phyloP scores from a whole-genome alignment of 108 stramenopile genomes.

The Nitzschia palea region DNA sequence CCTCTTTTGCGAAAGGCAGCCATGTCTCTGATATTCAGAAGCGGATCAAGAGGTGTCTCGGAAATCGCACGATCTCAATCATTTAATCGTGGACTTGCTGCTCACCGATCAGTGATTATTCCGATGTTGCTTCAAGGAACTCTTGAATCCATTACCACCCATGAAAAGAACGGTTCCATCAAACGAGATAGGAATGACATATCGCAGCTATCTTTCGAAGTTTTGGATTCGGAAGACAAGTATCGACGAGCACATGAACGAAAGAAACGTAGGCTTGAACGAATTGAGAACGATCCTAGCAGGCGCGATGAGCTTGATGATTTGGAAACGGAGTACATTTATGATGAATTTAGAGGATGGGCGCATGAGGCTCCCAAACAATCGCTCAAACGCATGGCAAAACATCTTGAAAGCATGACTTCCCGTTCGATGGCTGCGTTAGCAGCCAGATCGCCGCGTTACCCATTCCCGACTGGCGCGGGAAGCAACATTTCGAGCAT shows the following conservation, averaged over 20 bases:
- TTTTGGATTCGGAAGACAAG: slow-evolving; percentile 30
- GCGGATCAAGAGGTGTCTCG: slow-evolving; percentile 46
- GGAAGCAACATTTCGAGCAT: background rate
- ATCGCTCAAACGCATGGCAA: slow-evolving; percentile 14
- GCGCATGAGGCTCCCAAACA: background rate
- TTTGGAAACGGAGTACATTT: background rate
- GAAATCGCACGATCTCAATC: slow-evolving; percentile 40
- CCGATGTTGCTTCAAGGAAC: slow-evolving; percentile 68
- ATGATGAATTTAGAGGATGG: slow-evolving; percentile 3
- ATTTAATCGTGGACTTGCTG: slow-evolving; percentile 53
- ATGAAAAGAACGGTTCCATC: slow-evolving; percentile 2
- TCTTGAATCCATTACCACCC: slow-evolving; percentile 40
- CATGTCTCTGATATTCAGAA: slow-evolving; percentile 62
- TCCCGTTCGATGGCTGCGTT: slow-evolving; percentile 1
- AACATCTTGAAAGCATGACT: slow-evolving; percentile 2
- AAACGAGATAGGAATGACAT: slow-evolving; percentile 22
- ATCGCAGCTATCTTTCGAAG: background rate
- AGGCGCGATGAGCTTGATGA: slow-evolving; percentile 1
- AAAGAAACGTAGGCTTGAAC: slow-evolving; percentile 20
- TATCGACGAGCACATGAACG: slow-evolving; percentile 24
- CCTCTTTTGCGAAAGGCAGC: slow-evolving; percentile 69
- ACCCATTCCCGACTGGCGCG: background rate
- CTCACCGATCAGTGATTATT: slow-evolving; percentile 45
- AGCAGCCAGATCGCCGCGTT: background rate
- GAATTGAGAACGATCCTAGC: slow-evolving; percentile 7